Evolutionary conservation across 192 early-diverging fungal species (phyloP), one percentile per base, ranked within the genome.

Genomic region (Linnemannia exigua): DNA sequence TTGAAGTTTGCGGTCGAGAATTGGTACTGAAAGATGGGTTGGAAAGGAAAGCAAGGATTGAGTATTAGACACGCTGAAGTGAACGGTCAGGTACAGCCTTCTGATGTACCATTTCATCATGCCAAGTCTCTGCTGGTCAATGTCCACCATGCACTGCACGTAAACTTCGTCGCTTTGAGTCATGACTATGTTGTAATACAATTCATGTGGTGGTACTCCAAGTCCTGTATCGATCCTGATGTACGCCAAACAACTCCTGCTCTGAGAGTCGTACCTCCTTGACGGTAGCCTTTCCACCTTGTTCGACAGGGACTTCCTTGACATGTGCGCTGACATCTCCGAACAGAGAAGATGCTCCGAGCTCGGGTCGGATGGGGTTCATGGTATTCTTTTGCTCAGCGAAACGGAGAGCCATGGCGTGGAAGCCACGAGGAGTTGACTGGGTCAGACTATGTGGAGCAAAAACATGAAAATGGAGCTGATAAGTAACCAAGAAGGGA

Each of bases 1-100:
- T 89, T 93, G 87, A 95, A 96, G 77, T 94, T 93, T 58, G 86
- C 89, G 11, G 94, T 94, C 46, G 90, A 89, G 81, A 88, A 93
- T 70, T 77, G 76, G 74, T 93, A 91, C 90, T 93, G 82, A 25
- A 37, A 66, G 63, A 52, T 31, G 19, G n/a, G 20, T 9, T 36
- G 46, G 28, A 51, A 79, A 37, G 14, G 54, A 69, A 33, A 47
- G n/a, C 16, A 72, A 28, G 20, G 15, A 50, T 33, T 31, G 50
- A 51, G 36, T 33, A n/a, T 28, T 74, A 35, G 35, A 22, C 22
- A 20, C 2, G 11, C 46, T 73, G 1, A 20, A 35, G 11, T 38
- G 25, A 36, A 36, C 16, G 72, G 22, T 0, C 36, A 41, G 15
- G n/a, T 22, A 25, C 11, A 11, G 6, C 19, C 6, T 6, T 11